Percentiles rank a stretch among this genome's conserved stretches.
phyloP scores from a whole-genome alignment of 2,329 filamentous ascomycete species.

The Clarireedia hainanense region DNA sequence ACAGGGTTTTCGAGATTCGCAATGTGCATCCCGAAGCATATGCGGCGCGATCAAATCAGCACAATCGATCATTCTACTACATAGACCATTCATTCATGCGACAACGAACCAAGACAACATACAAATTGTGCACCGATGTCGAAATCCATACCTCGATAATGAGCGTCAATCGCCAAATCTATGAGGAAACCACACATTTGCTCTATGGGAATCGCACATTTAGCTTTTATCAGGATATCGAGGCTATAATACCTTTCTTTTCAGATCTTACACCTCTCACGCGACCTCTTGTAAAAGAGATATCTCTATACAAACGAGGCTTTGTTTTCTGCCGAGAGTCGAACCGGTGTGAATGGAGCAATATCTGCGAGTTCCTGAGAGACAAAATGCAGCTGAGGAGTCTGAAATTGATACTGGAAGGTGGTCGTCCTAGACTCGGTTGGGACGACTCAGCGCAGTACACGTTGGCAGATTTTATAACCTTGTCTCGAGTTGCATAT shows the following conservation, averaged over 20 bases:
- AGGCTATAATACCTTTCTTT: constrained; percentile 53
- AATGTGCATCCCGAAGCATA: constrained; percentile 27
- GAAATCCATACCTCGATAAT: constrained; percentile 39
- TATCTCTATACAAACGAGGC: constrained; percentile 49
- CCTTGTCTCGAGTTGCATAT: constrained; percentile 35
- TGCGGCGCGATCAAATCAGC: constrained; percentile 13
- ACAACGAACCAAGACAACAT: constrained; percentile 45
- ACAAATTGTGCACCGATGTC: constrained; percentile 38
- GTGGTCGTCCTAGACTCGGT: constrained; percentile 39
- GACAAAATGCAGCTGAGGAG: constrained; percentile 33
- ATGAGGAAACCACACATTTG: constrained; percentile 47
- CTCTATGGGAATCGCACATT: constrained; percentile 50
- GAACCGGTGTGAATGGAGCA: constrained; percentile 46
- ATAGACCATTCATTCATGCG: constrained; percentile 33
- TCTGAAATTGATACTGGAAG: constrained; percentile 45
- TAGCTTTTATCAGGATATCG: constrained; percentile 51
- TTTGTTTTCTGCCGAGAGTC: constrained; percentile 46
- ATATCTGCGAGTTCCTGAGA: constrained; percentile 42
- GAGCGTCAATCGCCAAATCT: constrained; percentile 38
- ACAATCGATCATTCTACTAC: constrained; percentile 33
- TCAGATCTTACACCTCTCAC: constrained; percentile 44
- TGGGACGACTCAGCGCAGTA: constrained; percentile 44
- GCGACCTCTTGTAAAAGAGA: constrained; percentile 38
- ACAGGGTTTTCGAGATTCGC: constrained; percentile 34
- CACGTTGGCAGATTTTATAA: constrained; percentile 38